Conservation (phyloP, 345 rosid species). For the Kernera saxatilis region DNA sequence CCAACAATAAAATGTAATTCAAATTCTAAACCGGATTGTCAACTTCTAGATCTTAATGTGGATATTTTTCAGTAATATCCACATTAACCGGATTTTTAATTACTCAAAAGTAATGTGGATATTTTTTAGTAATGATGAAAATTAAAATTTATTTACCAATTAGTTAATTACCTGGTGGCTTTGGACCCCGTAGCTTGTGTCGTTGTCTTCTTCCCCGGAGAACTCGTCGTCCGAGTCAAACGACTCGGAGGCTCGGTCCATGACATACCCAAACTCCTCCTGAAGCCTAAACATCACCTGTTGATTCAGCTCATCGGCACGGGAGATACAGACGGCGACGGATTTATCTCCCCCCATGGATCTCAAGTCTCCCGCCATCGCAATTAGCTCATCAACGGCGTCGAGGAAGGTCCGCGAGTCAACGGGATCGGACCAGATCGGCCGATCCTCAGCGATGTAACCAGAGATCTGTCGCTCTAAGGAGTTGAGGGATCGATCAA, state of each 20-base stretch:
- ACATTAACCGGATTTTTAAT: too few species aligned
- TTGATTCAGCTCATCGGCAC: constrained; percentile 73
- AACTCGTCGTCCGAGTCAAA: constrained; percentile 42
- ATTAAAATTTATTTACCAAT: constrained; percentile 17
- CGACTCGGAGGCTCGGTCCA: constrained; percentile 65
- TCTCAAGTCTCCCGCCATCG: constrained; percentile 41
- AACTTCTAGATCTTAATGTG: background rate
- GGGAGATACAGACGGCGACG: constrained; percentile 39
- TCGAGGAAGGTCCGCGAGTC: constrained; percentile 68
- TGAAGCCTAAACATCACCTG: constrained; percentile 76
- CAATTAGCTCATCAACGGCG: constrained; percentile 55
- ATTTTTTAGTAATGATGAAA: background rate
- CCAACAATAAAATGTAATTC: background rate
- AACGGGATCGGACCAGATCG: constrained; percentile 82
- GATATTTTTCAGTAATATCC: background rate
- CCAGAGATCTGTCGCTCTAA: constrained; percentile 70
- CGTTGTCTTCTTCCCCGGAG: constrained; percentile 40
- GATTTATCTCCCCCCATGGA: constrained; percentile 48
- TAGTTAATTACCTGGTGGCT: constrained; percentile 24
- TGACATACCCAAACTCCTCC: constrained; percentile 65
- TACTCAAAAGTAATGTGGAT: background rate
- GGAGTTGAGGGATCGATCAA: constrained; percentile 45
- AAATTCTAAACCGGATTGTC: background rate
- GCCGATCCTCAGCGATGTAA: constrained; percentile 50
- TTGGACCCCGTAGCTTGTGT: constrained; percentile 16